These are phyloP conservation scores for Pseudogymnoascus pannorum DNA, from an alignment of 2,329 filamentous ascomycete species.

Conservation along the genomic window DNA sequence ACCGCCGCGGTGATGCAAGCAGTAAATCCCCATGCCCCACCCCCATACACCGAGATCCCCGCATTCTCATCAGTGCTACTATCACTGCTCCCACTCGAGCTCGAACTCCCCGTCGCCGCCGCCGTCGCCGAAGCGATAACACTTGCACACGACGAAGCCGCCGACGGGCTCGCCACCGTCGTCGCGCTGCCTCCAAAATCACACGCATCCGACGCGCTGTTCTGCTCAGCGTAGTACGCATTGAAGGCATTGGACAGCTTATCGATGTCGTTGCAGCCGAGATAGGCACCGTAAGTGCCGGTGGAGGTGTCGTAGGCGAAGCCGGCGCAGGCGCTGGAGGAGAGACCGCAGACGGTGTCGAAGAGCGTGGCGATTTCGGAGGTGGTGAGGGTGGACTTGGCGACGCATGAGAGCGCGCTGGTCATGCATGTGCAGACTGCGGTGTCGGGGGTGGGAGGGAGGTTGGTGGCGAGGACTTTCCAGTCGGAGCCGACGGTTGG, in stretches of 20 bases:
- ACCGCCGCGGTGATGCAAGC: not conserved
- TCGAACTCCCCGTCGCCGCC: not conserved
- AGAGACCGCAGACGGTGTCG: constrained; percentile 37
- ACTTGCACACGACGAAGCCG: constrained; percentile 42
- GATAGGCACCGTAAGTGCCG: constrained; percentile 66
- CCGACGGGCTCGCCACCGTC: constrained; percentile 40
- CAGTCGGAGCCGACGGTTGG: constrained; percentile 21
- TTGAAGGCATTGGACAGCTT: constrained; percentile 70
- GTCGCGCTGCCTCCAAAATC: constrained; percentile 61
- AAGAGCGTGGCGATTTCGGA: constrained; percentile 63
- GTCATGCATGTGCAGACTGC: constrained; percentile 80
- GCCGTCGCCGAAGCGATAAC: not conserved
- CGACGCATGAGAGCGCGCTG: constrained; percentile 60
- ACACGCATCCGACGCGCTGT: constrained; percentile 48
- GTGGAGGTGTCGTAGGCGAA: constrained; percentile 46
- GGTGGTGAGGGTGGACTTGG: constrained; percentile 47
- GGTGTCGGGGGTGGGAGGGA: constrained; percentile 78
- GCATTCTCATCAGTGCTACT: not conserved
- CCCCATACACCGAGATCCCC: not conserved
- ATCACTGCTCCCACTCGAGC: not conserved
- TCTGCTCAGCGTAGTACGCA: constrained; percentile 39
- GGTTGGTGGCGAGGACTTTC: constrained; percentile 40
- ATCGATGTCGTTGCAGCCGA: constrained; percentile 63
- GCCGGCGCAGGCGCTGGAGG: constrained; percentile 29
- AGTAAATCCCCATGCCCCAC: not conserved